Base-by-base conservation (phyloP, 176 grass and related monocot species). In the Aegilops tauschii region DNA sequence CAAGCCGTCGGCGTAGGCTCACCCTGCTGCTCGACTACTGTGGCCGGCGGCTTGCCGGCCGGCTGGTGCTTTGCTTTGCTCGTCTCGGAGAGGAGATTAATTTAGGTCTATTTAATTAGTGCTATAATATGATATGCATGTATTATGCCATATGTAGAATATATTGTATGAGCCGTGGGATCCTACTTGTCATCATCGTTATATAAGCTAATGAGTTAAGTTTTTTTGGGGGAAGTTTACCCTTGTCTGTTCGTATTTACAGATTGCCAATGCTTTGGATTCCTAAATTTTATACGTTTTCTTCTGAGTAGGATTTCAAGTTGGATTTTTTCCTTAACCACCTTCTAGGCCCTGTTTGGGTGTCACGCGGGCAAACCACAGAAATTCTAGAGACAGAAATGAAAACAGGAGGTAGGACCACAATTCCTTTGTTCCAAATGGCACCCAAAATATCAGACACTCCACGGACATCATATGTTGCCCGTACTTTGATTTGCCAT, bases 61-160 rank as follows among this genome's bases (percentile, higher is more conserved):
- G 28, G 50, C 18, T 23, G 6, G 40, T 27, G 39, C 16, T 82
- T 34, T 86, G 73, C 45, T 59, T 69, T 16, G 59, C 42, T 44
- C 23, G 23, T 39, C 54, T 40, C 18, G 72, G 73, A 71, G 39
- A 42, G 13, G 31, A 80, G 44, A 34, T 45, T 34, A 30, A 31
- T 84, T 88, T 85, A 82, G 84, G 63, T 16, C 23, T 85, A 25
- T 40, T 88, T 79, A 34, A 78, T 90, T 88, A 77, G 69, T 56
- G 77, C 70, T 62, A 85, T 88, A 85, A 91, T 63, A 20, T 76
- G 67, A 87, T 21, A 35, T 87, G 89, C 34, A 67, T 91, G 76
- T 87, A 84, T 80, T 88, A 88, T 82, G 82, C 82, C 50, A 85
- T 88, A 82, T 85, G 90, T 91, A 78, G 86, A 90, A 86, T 88